These are phyloP conservation scores for Coemansia sp. DNA, from an alignment of 192 early-diverging fungal species.

Conservation along the genomic window DNA sequence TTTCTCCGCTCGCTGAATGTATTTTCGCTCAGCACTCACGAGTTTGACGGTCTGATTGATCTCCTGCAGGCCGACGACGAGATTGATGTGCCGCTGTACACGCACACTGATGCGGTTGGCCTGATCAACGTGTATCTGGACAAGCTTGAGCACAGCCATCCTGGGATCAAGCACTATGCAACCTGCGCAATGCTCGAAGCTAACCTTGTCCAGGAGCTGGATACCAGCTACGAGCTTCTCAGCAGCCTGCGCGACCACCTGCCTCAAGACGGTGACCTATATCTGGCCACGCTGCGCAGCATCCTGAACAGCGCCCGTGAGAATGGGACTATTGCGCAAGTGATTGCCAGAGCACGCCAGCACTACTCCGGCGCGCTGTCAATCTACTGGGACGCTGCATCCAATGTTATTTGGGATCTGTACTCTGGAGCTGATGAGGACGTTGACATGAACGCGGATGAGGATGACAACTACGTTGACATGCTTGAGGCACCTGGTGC, in stretches of 20 bases:
- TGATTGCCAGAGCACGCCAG: conserved; percentile 8
- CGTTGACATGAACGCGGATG: background rate
- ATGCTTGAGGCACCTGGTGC: background rate
- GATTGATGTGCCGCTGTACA: conserved; percentile 6
- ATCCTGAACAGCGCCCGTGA: conserved; percentile 24
- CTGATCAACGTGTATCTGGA: conserved; percentile 27
- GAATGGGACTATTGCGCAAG: conserved; percentile 19
- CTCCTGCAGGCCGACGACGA: conserved; percentile 18
- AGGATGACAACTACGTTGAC: background rate
- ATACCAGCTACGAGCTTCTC: conserved; percentile 25
- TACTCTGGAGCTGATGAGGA: conserved; percentile 15
- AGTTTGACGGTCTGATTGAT: conserved; percentile 27
- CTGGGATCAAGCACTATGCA: conserved; percentile 41
- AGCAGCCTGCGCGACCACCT: conserved; percentile 35
- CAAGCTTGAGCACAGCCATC: conserved; percentile 29
- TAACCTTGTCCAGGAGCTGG: conserved; percentile 42
- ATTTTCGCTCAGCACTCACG: conserved; percentile 18
- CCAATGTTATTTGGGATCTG: conserved; percentile 35
- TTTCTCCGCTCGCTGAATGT: conserved; percentile 35
- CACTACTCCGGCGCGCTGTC: conserved; percentile 12
- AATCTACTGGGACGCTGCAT: conserved; percentile 21
- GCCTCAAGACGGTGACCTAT: conserved; percentile 35
- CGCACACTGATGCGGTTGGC: conserved; percentile 23
- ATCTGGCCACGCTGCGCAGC: conserved; percentile 37
- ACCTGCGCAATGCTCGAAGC: conserved; percentile 42